These are phyloP conservation scores for Schizosaccharomyces osmophilus DNA, from an alignment of 805 yeast species.

Conservation along the genomic window DNA sequence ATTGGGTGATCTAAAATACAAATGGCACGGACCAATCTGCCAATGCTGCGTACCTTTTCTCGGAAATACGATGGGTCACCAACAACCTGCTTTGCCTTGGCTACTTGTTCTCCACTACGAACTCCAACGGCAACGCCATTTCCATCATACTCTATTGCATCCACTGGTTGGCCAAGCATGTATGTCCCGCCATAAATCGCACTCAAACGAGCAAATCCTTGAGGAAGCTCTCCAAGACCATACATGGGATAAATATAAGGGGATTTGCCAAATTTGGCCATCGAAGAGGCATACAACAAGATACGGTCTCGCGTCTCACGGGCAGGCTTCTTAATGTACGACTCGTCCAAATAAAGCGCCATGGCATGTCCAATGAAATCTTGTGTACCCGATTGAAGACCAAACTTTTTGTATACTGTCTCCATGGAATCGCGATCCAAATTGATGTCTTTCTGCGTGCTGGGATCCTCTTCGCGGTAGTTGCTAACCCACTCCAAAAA, in stretches of 20 bases:
- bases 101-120: slow-evolving; percentile 71
- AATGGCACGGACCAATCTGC: slow-evolving; percentile 60
- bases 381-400: slow-evolving; percentile 75
- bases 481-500: slow-evolving; percentile 70
- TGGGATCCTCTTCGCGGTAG: slow-evolving; percentile 50
- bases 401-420: slow-evolving; percentile 68
- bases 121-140: slow-evolving; percentile 64
- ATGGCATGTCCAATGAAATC: slow-evolving; percentile 96
- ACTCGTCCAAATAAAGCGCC: slow-evolving; percentile 91
- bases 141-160: slow-evolving; percentile 54
- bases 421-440: slow-evolving; percentile 77
- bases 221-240: slow-evolving; percentile 96
- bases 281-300: slow-evolving; percentile 62
- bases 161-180: slow-evolving; percentile 90
- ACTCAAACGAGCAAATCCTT: slow-evolving; percentile 83
- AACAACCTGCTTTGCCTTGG: slow-evolving; percentile 77
- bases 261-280: slow-evolving; percentile 84
- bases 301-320: slow-evolving; percentile 77
- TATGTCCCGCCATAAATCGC: slow-evolving; percentile 97
- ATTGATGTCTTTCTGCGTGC: slow-evolving; percentile 57
- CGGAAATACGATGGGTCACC: slow-evolving; percentile 98
- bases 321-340: slow-evolving; percentile 68
- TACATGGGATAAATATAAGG: slow-evolving; percentile 90
- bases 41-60: slow-evolving; percentile 45
- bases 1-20: slow-evolving; percentile 79